These are phyloP conservation scores for Vigna angularis DNA, from an alignment of 306 rosid genomes.

Conservation along the genomic window DNA sequence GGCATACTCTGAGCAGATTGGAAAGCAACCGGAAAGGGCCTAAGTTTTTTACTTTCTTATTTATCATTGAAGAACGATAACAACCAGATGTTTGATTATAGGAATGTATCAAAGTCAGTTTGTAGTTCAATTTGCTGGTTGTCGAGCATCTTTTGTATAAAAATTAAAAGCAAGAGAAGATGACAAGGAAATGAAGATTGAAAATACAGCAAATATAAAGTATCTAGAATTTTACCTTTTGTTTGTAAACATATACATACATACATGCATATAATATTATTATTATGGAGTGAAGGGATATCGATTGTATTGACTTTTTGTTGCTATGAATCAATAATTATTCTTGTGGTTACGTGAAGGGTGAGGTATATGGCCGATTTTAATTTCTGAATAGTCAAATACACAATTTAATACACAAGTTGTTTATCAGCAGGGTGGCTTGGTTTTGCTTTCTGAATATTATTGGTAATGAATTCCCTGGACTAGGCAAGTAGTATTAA, in stretches of 20 bases:
- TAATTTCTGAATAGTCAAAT: not conserved
- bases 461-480: not conserved
- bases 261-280: conserved; percentile 10
- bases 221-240: not conserved
- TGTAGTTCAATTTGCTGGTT: conserved; percentile 30
- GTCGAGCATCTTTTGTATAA: not conserved
- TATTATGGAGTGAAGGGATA: conserved; percentile 26
- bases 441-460: not conserved
- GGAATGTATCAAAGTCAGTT: conserved; percentile 21
- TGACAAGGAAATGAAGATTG: conserved; percentile 5
- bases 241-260: conserved; percentile 18
- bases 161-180: conserved; percentile 8
- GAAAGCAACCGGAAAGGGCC: conserved; percentile 2
- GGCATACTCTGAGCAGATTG: conserved; percentile 53
- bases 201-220: conserved; percentile 18
- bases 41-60: not conserved
- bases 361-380: not conserved
- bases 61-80: not conserved
- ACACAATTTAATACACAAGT: conserved; percentile 1
- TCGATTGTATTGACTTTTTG: conserved; percentile 11
- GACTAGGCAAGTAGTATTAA: not conserved
- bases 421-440: not conserved
- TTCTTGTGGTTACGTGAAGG: conserved; percentile 25
- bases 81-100: not conserved
- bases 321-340: not conserved